Base-by-base conservation (phyloP, 1,284 basidiomycete species). In the Ganoderma resinaceum region DNA sequence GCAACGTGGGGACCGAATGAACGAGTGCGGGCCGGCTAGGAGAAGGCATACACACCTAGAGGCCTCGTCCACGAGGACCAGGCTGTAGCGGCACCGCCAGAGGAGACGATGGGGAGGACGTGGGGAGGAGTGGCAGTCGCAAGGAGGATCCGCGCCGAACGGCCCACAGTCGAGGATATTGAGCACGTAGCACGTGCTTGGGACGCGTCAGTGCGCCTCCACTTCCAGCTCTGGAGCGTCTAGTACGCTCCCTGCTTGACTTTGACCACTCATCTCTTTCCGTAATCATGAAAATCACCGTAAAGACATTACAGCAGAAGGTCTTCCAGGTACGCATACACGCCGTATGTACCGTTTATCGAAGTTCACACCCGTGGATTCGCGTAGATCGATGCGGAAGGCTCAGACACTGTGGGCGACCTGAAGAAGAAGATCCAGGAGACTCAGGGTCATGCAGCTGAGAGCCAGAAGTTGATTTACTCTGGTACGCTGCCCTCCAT, bases 301-400 rank as follows among this genome's bases (percentile, higher is more conserved):
- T 98, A 78, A 98, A 98, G 84, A 98, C 95, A 4, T 88, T 96
- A 31, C 92, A 96, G 82, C 95, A 97, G 81, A 97, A 96, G 84
- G 86, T 92, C 78, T 95, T 91, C 79, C 85, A 89, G 79, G 93
- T 90, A 75, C 14, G 78, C 43, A 35, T 33, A 42, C 42, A 26
- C 76, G 6, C 58, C 37, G 8, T 33, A 12, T 29, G n/a, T 40
- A 35, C 2, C n/a, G 43, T 1, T 31, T 49, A 52, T 38, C 37
- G 66, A 35, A 38, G 60, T 31, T 49, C 66, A 67, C 49, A 53
- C 35, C n/a, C 62, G 59, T 57, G 65, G 69, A 72, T 72, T 59
- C 31, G 76, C 68, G 29, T 55, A 96, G 94, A 84, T 97, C 83
- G 95, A 97, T 72, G 91, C 91, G 5, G 94, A 96, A 68, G 85